phyloP scores from a whole-genome alignment of 306 rosid species.

The Trifolium fragiferum region DNA sequence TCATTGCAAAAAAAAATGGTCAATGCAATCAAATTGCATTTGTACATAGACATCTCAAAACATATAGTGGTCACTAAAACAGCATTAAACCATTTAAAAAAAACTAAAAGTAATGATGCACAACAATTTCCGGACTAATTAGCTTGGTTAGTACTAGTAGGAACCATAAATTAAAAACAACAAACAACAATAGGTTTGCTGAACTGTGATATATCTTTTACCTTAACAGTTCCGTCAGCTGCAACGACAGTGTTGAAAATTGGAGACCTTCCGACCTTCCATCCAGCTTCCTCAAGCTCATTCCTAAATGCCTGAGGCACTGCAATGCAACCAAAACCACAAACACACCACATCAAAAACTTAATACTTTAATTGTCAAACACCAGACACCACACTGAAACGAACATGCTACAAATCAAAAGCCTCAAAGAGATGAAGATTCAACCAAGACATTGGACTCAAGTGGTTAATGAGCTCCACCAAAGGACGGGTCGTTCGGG shows the following conservation, averaged over 20 bases:
- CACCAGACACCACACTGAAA: neutral
- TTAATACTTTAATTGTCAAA: neutral
- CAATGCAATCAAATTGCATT: conserved; percentile 19
- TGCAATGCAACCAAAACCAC: conserved; percentile 42
- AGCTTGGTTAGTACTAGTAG: neutral
- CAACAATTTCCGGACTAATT: neutral
- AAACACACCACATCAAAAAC: neutral
- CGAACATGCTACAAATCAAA: too few relatives aligned
- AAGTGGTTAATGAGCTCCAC: too few relatives aligned
- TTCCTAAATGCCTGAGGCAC: conserved; percentile 90
- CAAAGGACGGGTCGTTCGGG: too few relatives aligned
- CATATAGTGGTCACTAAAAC: conserved; percentile 23
- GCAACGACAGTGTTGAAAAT: conserved; percentile 70
- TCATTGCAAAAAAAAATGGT: conserved; percentile 8
- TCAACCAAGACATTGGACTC: too few relatives aligned
- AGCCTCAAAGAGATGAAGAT: too few relatives aligned
- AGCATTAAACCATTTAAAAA: conserved; percentile 30
- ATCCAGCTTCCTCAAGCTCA: conserved; percentile 87
- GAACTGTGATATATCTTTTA: conserved; percentile 34
- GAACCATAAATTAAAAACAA: conserved; percentile 15
- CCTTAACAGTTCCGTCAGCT: conserved; percentile 94
- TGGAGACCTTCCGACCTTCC: conserved; percentile 93
- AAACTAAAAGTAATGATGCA: conserved; percentile 2
- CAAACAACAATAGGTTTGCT: neutral
- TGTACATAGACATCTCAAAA: conserved; percentile 1